These are phyloP conservation scores for Suhomyces coccinellae DNA, from an alignment of 1,139 yeast genomes.

Conservation along the genomic window DNA sequence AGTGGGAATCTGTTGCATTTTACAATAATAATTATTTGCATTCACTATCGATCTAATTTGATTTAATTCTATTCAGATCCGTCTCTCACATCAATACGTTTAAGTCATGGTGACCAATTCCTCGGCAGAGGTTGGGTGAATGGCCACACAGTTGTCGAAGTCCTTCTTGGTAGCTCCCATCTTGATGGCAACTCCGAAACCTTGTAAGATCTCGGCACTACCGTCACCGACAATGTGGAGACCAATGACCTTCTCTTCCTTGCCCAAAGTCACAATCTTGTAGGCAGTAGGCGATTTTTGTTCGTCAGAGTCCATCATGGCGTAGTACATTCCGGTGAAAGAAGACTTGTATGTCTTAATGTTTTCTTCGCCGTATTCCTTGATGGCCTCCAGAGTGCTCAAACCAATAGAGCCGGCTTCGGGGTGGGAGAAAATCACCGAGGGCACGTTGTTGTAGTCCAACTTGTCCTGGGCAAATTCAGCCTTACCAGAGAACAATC, in stretches of 20 bases:
- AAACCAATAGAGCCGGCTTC: constrained; percentile 95
- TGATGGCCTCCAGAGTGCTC: constrained; percentile 72
- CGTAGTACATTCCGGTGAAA: constrained; percentile 91
- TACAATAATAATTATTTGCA: neutral
- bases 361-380: constrained; percentile 75
- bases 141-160: constrained; percentile 94
- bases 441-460: constrained; percentile 84
- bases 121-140: constrained; percentile 98
- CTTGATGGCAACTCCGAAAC: constrained; percentile 95
- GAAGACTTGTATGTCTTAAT: constrained; percentile 78
- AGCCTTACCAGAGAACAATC: constrained; percentile 79
- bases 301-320: constrained; percentile 64
- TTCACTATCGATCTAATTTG: neutral
- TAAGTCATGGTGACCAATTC: constrained; percentile 87
- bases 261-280: constrained; percentile 76
- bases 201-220: constrained; percentile 92
- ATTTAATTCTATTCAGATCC: neutral
- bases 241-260: constrained; percentile 92
- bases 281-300: constrained; percentile 87
- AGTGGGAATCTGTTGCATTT: too few relatives aligned
- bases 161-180: constrained; percentile 98
- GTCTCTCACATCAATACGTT: constrained; percentile 3
- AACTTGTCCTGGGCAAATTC: constrained; percentile 66
- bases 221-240: constrained; percentile 89
- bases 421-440: constrained; percentile 94